Conservation (phyloP, 768 basidiomycete species). For the Mrakia frigida region DNA sequence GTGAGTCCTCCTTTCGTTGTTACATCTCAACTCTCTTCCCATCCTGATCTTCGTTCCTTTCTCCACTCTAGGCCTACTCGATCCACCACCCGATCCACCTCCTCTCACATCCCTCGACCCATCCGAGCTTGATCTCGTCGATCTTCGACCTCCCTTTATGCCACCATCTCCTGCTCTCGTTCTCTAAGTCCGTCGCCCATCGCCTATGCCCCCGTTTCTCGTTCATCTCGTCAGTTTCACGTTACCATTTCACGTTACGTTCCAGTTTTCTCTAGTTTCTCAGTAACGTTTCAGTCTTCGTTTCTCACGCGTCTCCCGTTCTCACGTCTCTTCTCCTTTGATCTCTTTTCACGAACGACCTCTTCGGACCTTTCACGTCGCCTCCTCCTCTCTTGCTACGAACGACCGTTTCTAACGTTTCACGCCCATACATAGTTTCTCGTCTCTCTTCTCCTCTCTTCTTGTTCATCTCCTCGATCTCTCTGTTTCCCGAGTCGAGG, state of each 20-base stretch:
- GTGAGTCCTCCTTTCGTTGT: background rate
- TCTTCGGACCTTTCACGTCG: background rate
- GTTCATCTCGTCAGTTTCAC: too few relatives aligned
- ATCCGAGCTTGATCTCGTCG: slow-evolving; percentile 2
- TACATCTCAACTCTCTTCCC: too few relatives aligned
- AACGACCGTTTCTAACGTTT: background rate
- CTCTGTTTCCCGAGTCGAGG: too few relatives aligned
- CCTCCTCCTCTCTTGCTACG: background rate
- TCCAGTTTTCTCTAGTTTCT: too few relatives aligned
- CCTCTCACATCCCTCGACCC: slow-evolving; percentile 6
- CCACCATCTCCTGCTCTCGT: background rate
- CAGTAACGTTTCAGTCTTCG: background rate
- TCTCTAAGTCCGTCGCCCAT: background rate
- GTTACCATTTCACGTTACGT: too few relatives aligned
- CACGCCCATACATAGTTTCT: background rate
- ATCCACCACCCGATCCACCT: background rate
- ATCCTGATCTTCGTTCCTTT: background rate
- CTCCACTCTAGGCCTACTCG: background rate
- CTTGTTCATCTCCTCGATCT: background rate
- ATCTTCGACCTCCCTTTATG: background rate
- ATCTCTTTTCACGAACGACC: background rate
- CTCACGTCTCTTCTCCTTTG: background rate
- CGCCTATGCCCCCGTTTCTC: background rate
- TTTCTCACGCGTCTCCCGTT: background rate
- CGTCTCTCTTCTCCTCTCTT: background rate